Evolutionary conservation across 495 filamentous ascomycete genomes (phyloP).

Genomic region (Peziza echinospora): DNA sequence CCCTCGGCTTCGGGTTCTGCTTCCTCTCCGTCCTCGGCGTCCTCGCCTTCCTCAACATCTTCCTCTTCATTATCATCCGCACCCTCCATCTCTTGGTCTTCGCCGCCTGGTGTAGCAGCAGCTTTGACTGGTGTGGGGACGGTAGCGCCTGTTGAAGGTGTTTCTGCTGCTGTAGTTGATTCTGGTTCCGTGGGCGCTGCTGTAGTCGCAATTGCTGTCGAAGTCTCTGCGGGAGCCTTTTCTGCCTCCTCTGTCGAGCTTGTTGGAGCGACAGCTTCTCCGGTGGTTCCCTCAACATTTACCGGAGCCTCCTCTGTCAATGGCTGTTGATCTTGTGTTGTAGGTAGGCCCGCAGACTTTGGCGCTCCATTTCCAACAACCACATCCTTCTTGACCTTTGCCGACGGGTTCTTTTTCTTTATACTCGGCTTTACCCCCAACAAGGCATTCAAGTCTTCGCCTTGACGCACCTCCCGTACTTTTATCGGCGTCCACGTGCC

Average conservation of each 20-base stretch:
- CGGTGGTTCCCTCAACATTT: not conserved
- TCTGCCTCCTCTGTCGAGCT: not conserved
- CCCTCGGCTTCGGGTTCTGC: slow-evolving; percentile 11
- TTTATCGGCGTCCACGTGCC: slow-evolving; percentile 70
- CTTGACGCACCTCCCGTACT: slow-evolving; percentile 36
- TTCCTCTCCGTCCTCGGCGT: slow-evolving; percentile 17
- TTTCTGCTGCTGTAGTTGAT: not conserved
- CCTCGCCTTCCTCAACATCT: slow-evolving; percentile 26
- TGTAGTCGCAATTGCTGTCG: not conserved
- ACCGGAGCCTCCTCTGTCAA: too few relatives aligned
- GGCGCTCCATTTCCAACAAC: slow-evolving; percentile 19
- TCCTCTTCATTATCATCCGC: slow-evolving; percentile 26
- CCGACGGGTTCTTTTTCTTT: slow-evolving; percentile 19
- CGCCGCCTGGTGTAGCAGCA: slow-evolving; percentile 1
- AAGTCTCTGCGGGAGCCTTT: not conserved
- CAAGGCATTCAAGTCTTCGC: slow-evolving; percentile 32
- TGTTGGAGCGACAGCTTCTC: not conserved
- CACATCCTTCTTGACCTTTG: slow-evolving; percentile 28
- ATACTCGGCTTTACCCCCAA: slow-evolving; percentile 4
- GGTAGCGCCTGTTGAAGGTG: not conserved
- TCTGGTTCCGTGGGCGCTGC: too few relatives aligned
- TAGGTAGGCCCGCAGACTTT: slow-evolving; percentile 36
- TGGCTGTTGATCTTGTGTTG: slow-evolving; percentile 34
- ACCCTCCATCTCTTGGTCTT: slow-evolving; percentile 12
- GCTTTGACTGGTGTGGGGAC: not conserved